Evolutionary conservation across 202 grass and related monocot species (phyloP), one percentile per base, ranked within the genome.

Genomic region (Musa balbisiana): DNA sequence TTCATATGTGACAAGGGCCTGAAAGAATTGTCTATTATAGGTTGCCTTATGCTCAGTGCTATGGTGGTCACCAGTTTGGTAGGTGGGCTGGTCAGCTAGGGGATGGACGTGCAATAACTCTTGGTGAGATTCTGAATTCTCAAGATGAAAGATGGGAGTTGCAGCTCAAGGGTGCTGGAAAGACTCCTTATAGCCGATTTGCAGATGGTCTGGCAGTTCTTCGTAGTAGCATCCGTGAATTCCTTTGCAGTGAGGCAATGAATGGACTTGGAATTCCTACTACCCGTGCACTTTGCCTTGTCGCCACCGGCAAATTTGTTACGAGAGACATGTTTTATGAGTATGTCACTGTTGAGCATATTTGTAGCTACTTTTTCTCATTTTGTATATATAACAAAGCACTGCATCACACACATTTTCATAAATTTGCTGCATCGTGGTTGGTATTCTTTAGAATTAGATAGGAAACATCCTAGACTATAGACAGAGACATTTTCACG

Each of bases 211-310:
- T 98, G 16, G 94, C 91, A 80, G 94, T 98, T n/a, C 83, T 98
- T 24, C 88, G 91, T 51, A 98, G 94, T 82, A 98, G 94, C 79
- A 82, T 98, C 72, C 86, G 94, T 73, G 94, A 98, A 84, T 98
- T 92, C 83, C 74, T 98, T 27, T 98, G 94, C 71, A 98, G 94
- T 10, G 94, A 98, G 82, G 91, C 94, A 51, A 98, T 98, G 94
- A 83, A 98, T 21, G 83, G 94, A 53, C 88, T 98, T 80, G 91
- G 94, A 81, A 94, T 98, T 68, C 91, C 85, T 81, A 94, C 94
- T 63, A 94, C 94, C 24, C 94, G 91, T 22, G 94, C 94, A 59
- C 83, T 94, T 53, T 94, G 88, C 87, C 80, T 94, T 77, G 87
- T 98, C 76, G 84, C 90, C 60, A 94, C 94, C 16, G 91, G 94